phyloP scores from a whole-genome alignment of 1,284 basidiomycete species.

The Ceratobasidium sp. region DNA sequence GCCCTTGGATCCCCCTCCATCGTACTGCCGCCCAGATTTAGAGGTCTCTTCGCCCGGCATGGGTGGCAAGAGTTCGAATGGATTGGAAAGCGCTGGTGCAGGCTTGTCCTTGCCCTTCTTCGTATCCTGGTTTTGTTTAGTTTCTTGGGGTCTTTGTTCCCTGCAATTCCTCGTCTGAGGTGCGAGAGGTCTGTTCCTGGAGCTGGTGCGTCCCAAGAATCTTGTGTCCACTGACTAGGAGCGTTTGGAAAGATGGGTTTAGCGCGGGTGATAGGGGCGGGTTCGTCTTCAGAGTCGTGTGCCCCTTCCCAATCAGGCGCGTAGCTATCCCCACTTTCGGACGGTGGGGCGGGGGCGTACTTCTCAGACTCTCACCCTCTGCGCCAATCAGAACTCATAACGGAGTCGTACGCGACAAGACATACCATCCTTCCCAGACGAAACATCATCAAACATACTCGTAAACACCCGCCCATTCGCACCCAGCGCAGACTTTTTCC shows the following conservation, averaged over 20 bases:
- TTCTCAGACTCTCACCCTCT: neutral
- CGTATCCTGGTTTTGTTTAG: neutral
- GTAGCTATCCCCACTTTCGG: neutral
- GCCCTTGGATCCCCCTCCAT: neutral
- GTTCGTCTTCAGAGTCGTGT: neutral
- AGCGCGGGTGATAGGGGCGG: neutral
- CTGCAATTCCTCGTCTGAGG: neutral
- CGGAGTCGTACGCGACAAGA: too few relatives aligned
- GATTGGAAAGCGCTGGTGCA: neutral
- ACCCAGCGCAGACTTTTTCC: neutral
- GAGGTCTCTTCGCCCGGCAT: conserved; percentile 10
- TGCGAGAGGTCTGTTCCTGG: conserved; percentile 26
- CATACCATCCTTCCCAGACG: too few relatives aligned
- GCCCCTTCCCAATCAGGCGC: neutral
- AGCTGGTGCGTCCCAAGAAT: conserved; percentile 26
- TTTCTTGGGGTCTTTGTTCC: neutral
- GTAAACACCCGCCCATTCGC: conserved; percentile 27
- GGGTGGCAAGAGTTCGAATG: conserved; percentile 16
- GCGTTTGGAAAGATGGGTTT: conserved; percentile 10
- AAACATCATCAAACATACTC: conserved; percentile 19
- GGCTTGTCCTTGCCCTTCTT: neutral
- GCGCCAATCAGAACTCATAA: too few relatives aligned
- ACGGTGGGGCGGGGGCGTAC: conserved; percentile 27
- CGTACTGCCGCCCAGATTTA: neutral
- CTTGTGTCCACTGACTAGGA: conserved; percentile 16